Conservation (phyloP, 75 land plant species). For the Cupressus sempervirens region DNA sequence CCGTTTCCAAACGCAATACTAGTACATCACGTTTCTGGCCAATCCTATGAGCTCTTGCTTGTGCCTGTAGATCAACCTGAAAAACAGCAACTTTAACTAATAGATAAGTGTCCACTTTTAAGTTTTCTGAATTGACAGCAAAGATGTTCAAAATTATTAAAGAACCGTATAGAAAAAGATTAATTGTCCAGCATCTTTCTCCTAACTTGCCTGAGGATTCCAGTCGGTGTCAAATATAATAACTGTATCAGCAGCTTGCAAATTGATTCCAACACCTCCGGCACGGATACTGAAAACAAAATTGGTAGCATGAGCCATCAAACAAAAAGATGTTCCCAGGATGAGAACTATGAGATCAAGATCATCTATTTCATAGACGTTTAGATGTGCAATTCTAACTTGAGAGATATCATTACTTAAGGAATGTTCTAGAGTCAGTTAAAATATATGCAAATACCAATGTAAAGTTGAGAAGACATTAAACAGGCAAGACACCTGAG, state of each 20-base stretch:
- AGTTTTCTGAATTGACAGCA: neutral
- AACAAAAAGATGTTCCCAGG: neutral
- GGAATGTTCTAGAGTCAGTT: neutral
- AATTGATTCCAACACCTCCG: slow-evolving; percentile 97
- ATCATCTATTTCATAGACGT: neutral
- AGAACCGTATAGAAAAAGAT: neutral
- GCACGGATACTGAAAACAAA: slow-evolving; percentile 76
- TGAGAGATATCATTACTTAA: neutral
- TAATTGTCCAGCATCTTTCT: neutral
- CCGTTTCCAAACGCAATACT: slow-evolving; percentile 95
- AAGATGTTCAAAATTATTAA: neutral
- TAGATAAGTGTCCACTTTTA: neutral
- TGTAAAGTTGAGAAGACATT: neutral
- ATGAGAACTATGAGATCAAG: neutral
- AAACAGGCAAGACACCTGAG: slow-evolving; percentile 54
- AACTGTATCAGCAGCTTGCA: slow-evolving; percentile 99
- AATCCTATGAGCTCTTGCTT: slow-evolving; percentile 99
- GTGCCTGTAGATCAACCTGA: slow-evolving; percentile 99
- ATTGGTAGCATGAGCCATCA: neutral
- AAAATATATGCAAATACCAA: neutral
- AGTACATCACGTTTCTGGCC: slow-evolving; percentile 99
- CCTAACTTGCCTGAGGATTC: slow-evolving; percentile 91
- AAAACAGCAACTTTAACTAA: neutral
- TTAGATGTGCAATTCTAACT: slow-evolving; percentile 2
- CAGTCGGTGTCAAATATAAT: slow-evolving; percentile 99